Percentiles rank a stretch among this genome's conserved stretches.
These are phyloP conservation scores for Hamigera avellanea DNA, from an alignment of 495 filamentous ascomycete genomes.

Conservation along the genomic window DNA sequence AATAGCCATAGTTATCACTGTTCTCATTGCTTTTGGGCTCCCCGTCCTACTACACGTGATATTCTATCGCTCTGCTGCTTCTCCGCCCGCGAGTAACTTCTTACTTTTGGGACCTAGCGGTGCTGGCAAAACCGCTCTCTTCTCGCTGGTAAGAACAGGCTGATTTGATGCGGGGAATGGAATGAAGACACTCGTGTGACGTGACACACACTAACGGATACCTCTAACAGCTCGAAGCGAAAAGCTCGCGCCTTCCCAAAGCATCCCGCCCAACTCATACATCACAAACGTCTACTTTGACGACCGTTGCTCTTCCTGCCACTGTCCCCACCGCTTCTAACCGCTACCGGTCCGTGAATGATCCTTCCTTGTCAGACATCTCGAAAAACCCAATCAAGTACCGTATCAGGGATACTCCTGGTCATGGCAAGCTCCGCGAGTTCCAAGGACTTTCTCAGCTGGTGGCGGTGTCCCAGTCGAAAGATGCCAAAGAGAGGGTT, in stretches of 20 bases:
- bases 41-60: conserved; percentile 70
- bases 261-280: conserved; percentile 53
- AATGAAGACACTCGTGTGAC: neutral
- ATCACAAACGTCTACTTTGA: conserved; percentile 61
- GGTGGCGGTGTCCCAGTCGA: conserved; percentile 28
- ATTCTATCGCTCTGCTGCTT: conserved; percentile 54
- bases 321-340: conserved; percentile 50
- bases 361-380: conserved; percentile 52
- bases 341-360: conserved; percentile 58
- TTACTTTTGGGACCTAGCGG: conserved; percentile 76
- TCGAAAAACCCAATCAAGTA: conserved; percentile 67
- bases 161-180: neutral
- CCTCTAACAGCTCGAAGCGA: conserved; percentile 34
- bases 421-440: conserved; percentile 82
- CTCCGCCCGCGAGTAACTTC: conserved; percentile 65
- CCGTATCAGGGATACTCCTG: conserved; percentile 77
- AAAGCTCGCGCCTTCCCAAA: conserved; percentile 20
- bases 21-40: conserved; percentile 56
- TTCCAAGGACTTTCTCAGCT: conserved; percentile 33
- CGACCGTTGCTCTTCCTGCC: conserved; percentile 61
- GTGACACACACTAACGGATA: neutral
- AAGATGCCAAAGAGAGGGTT: conserved; percentile 41
- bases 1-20: conserved; percentile 47
- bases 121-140: conserved; percentile 78
- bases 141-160: conserved; percentile 53